These are phyloP conservation scores for Kuraishia piskuri DNA, from an alignment of 805 yeast species.

Conservation along the genomic window DNA sequence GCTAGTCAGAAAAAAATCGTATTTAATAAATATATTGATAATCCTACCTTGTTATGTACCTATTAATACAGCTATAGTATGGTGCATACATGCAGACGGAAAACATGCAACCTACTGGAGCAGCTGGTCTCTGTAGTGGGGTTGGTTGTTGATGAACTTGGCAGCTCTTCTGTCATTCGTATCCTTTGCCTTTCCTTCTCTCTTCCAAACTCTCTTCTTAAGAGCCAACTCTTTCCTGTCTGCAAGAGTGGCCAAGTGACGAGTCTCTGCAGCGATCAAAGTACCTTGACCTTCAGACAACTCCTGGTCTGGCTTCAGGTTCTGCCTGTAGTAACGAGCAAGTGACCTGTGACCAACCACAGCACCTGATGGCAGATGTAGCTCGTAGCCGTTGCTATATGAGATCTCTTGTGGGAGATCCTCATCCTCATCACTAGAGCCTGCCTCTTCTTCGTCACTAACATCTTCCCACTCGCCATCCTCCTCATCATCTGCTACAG, in stretches of 20 bases:
- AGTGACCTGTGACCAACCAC: slow-evolving; percentile 77
- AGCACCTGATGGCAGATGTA: slow-evolving; percentile 70
- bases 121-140: slow-evolving; percentile 73
- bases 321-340: slow-evolving; percentile 65
- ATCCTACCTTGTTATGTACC: neutral
- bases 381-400: slow-evolving; percentile 42
- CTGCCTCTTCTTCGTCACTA: slow-evolving; percentile 21
- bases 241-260: slow-evolving; percentile 36
- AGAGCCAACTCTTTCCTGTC: slow-evolving; percentile 32
- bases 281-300: slow-evolving; percentile 63
- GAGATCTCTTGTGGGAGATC: slow-evolving; percentile 20
- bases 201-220: slow-evolving; percentile 54
- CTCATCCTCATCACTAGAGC: slow-evolving; percentile 23
- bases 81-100: neutral
- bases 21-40: neutral
- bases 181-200: slow-evolving; percentile 40
- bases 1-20: neutral
- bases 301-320: slow-evolving; percentile 37
- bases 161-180: slow-evolving; percentile 48
- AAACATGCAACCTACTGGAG: slow-evolving; percentile 23
- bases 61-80: neutral
- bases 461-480: slow-evolving; percentile 26
- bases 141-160: slow-evolving; percentile 72
- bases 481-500: slow-evolving; percentile 19
- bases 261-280: slow-evolving; percentile 66